Evolutionary conservation across 306 rosid genomes (phyloP).

Genomic region (Trichosanthes cucumerina): DNA sequence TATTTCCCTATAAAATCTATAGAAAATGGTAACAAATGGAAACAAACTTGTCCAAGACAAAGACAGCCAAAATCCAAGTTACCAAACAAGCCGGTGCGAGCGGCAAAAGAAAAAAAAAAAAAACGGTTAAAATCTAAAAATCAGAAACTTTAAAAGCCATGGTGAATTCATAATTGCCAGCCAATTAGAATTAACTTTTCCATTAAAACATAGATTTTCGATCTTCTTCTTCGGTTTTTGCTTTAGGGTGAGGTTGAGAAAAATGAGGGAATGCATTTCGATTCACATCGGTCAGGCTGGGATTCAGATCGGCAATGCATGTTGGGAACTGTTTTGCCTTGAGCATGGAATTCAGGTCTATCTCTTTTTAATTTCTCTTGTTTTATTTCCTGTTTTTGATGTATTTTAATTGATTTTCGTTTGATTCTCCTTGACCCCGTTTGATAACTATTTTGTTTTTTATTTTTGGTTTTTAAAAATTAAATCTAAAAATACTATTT

Average conservation of each 20-base stretch:
- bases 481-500: too few relatives aligned
- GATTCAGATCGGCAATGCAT: conserved; percentile 92
- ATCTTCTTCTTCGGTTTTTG: background rate
- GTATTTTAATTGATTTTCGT: background rate
- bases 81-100: background rate
- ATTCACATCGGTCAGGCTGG: conserved; percentile 97
- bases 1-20: too few relatives aligned
- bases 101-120: background rate
- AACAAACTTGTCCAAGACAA: background rate
- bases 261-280: conserved; percentile 92
- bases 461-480: too few relatives aligned
- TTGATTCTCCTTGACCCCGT: too few relatives aligned
- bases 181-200: background rate
- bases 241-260: background rate
- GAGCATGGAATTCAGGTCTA: conserved; percentile 82
- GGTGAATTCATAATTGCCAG: background rate
- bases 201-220: background rate
- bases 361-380: background rate
- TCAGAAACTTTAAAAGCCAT: background rate
- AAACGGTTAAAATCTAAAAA: background rate
- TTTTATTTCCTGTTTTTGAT: background rate
- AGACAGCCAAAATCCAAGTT: background rate
- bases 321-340: conserved; percentile 96
- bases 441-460: too few relatives aligned
- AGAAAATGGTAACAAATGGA: too few relatives aligned